phyloP scores from a whole-genome alignment of 495 filamentous ascomycete genomes.

The Daldinia caldariorum region DNA sequence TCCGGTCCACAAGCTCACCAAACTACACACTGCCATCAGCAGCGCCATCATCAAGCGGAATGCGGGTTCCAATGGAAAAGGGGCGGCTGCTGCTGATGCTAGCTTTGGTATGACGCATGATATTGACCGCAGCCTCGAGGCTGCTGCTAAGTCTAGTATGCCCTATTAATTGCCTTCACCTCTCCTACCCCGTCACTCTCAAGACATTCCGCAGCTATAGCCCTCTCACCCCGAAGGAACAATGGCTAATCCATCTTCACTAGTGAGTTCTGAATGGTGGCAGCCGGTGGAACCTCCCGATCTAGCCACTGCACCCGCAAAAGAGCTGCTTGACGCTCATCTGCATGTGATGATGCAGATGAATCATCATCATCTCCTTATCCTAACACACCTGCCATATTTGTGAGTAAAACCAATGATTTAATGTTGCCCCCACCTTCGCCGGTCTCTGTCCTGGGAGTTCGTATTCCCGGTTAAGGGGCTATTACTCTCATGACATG shows the following conservation, averaged over 20 bases:
- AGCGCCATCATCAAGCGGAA: conserved; percentile 57
- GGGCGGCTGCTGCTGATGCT: conserved; percentile 15
- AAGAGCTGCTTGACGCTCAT: conserved; percentile 38
- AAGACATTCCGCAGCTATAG: background rate
- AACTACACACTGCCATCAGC: conserved; percentile 50
- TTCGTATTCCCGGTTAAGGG: background rate
- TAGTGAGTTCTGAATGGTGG: conserved; percentile 54
- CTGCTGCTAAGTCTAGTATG: conserved; percentile 45
- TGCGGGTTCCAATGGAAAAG: background rate
- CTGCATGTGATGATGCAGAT: conserved; percentile 55
- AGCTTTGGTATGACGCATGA: conserved; percentile 51
- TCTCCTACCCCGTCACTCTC: background rate
- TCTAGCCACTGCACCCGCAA: conserved; percentile 18
- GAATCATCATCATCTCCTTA: conserved; percentile 56
- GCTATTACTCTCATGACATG: too few species aligned
- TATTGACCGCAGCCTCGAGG: conserved; percentile 58
- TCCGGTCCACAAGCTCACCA: conserved; percentile 48
- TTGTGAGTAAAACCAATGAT: conserved; percentile 29
- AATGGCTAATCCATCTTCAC: background rate
- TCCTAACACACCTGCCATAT: conserved; percentile 59
- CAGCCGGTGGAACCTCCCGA: conserved; percentile 32
- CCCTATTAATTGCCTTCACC: background rate
- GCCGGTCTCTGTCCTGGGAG: too few species aligned
- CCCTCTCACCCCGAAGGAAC: background rate
- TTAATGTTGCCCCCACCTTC: too few species aligned